Evolutionary conservation across 2,329 filamentous ascomycete species (phyloP), one percentile per base, ranked within the genome.

Genomic region (Fusarium lyarnte): DNA sequence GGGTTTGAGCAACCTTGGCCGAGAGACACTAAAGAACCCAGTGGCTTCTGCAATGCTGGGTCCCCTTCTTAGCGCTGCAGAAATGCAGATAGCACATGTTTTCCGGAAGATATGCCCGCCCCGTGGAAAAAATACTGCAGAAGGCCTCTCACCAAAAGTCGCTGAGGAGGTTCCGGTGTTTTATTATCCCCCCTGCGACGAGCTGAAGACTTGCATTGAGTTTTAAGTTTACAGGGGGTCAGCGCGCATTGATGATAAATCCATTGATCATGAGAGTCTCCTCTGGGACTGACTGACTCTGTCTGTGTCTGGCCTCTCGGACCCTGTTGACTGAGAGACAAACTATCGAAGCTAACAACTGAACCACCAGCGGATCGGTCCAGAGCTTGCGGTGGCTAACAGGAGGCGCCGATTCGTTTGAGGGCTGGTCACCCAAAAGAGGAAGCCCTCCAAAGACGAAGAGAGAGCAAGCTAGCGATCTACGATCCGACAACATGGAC

Each of bases 341-440:
- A 59, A 76, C 75, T 76, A 77, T 77, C 75, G 69, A 73, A 66
- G 73, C 71, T 69, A 69, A 43, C 58, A 58, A 49, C 19, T 61
- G 25, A 31, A 52, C 51, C 52, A 64, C 38, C 58, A 64, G 38
- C 46, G 41, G 65, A 69, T 69, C 67, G 63, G 69, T 73, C 63
- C 54, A 75, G 73, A 74, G 73, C 70, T 31, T 51, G 41, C 52
- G 52, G 66, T 73, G 70, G 66, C 70, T 49, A 51, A 33, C 42
- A 45, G 39, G 39, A 69, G 70, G 65, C 69, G 57, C 54, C 47
- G 61, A 73, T 72, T 47, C 65, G 57, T 45, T 49, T 51, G 42
- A n/a, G 51, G 68, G 63, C 63, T 59, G 27, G 39, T 5, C 41
- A 6, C 47, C 68, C 41, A 70, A 57, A 69, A 45, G 64, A 69